Evolutionary conservation across 108 stramenopile species (phyloP), one percentile per base, ranked within the genome.

Genomic region (Skeletonema grethae): DNA sequence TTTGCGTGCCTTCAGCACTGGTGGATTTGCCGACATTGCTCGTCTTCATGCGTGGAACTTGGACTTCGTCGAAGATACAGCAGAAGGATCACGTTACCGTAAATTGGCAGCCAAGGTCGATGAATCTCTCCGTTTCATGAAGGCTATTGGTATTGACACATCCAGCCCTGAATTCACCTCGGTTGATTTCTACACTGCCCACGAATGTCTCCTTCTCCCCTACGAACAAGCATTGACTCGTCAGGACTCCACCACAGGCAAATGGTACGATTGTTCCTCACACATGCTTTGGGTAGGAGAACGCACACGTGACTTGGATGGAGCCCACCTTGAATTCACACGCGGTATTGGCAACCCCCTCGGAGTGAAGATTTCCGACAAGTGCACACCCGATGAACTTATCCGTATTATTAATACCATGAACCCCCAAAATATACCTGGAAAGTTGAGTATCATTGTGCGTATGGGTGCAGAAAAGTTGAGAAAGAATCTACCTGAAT

Each of bases 261-360:
- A 86, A 63, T 99, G 88, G 89, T 98, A 97, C 76, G 97, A 97
- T 84, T 97, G 97, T 80, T 97, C 97, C 24, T 94, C 97, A 0
- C 98, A 98, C 87, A 96, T 99, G 93, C 86, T 99, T 35, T 99
- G 99, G 98, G 94, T 99, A 25, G 99, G 99, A 46, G 99, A 99
- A 78, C 95, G 99, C 61, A 99, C 99, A 31, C 90, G 99, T 59
- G 90, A 98, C 82, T 87, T 97, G 53, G 99, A 97, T 76, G 88
- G 93, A 34, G 97, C 97, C n/a, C 99, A 99, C 73, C 72, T 98
- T 65, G 98, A 99, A 87, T 99, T 98, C 89, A 77, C 88, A 36
- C 91, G 97, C 8, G 99, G 99, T 32, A 86, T 99, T 62, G 89
- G 90, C 60, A 99, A 99, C 82, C 99, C 99, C 0, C 84, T 99